Evolutionary conservation across 163 green algal species (phyloP).

Genomic region (Botryococcus braunii): DNA sequence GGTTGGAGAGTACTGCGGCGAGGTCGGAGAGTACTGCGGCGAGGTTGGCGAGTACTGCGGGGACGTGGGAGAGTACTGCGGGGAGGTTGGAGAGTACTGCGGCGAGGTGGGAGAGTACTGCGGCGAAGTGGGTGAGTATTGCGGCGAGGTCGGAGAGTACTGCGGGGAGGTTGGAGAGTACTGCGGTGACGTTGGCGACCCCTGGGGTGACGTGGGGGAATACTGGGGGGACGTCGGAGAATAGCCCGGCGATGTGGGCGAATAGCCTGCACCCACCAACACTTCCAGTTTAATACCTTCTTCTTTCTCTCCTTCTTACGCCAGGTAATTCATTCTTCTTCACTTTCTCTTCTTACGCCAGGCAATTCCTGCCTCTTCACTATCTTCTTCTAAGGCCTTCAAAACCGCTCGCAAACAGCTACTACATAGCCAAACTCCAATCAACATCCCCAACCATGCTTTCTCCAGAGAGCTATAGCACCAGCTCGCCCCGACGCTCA

Average conservation of each 20-base stretch:
- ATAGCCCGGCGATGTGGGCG: slow-evolving; percentile 35
- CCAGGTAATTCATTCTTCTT: too few relatives aligned
- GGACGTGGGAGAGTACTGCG: slow-evolving; percentile 27
- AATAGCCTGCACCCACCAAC: slow-evolving; percentile 39
- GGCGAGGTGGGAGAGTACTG: slow-evolving; percentile 53
- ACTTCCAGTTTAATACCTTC: too few relatives aligned
- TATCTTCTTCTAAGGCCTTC: too few relatives aligned
- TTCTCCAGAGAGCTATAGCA: too few relatives aligned
- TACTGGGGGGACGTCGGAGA: slow-evolving; percentile 50
- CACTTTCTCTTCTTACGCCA: too few relatives aligned
- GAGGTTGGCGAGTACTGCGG: slow-evolving; percentile 16
- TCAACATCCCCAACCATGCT: too few relatives aligned
- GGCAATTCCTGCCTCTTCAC: too few relatives aligned
- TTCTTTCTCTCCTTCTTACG: too few relatives aligned
- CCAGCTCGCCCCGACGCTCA: too few relatives aligned
- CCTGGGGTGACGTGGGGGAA: slow-evolving; percentile 20
- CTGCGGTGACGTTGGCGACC: slow-evolving; percentile 13
- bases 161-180: slow-evolving; percentile 53
- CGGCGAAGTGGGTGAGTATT: slow-evolving; percentile 50
- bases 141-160: slow-evolving; percentile 52
- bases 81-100: slow-evolving; percentile 49
- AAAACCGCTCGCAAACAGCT: too few relatives aligned
- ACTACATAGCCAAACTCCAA: too few relatives aligned
- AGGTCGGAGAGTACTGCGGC: slow-evolving; percentile 51
- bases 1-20: slow-evolving; percentile 55